Percentiles rank a stretch among this genome's conserved stretches.
Evolutionary conservation across 2,329 filamentous ascomycete species (phyloP).

Genomic region (Drechslerella dactyloides): DNA sequence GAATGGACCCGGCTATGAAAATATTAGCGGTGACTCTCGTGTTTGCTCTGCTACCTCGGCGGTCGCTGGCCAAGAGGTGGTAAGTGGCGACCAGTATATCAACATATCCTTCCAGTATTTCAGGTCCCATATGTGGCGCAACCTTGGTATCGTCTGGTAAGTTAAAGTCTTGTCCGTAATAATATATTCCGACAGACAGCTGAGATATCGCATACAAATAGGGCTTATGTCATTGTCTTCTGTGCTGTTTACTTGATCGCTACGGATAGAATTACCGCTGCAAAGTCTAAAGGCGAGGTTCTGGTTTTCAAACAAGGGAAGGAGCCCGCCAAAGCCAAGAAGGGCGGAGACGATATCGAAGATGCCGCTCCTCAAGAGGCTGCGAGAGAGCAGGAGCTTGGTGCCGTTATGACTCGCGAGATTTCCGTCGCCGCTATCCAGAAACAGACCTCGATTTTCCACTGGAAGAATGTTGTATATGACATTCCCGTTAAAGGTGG

Average conservation of each 20-base stretch:
- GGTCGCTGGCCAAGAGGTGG: conserved; percentile 62
- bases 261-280: conserved; percentile 68
- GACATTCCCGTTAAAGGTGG: conserved; percentile 69
- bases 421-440: conserved; percentile 61
- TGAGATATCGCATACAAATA: conserved; percentile 6
- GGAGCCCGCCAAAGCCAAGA: conserved; percentile 58
- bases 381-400: conserved; percentile 51
- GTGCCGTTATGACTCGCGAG: conserved; percentile 55
- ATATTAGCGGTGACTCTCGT: conserved; percentile 56
- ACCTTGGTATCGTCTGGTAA: conserved; percentile 72
- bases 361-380: conserved; percentile 54
- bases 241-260: conserved; percentile 68
- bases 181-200: not conserved
- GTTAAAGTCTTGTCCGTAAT: conserved; percentile 61
- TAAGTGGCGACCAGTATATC: conserved; percentile 68
- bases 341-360: conserved; percentile 59
- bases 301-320: conserved; percentile 74
- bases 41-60: conserved; percentile 69
- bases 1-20: conserved; percentile 60
- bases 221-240: conserved; percentile 62
- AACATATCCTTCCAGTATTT: conserved; percentile 65
- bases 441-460: conserved; percentile 75
- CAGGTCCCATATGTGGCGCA: conserved; percentile 69
- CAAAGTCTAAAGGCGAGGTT: conserved; percentile 78
- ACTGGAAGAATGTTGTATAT: conserved; percentile 86